These are phyloP conservation scores for Danielozyma ontarioensis DNA, from an alignment of 805 yeast genomes.

Conservation along the genomic window DNA sequence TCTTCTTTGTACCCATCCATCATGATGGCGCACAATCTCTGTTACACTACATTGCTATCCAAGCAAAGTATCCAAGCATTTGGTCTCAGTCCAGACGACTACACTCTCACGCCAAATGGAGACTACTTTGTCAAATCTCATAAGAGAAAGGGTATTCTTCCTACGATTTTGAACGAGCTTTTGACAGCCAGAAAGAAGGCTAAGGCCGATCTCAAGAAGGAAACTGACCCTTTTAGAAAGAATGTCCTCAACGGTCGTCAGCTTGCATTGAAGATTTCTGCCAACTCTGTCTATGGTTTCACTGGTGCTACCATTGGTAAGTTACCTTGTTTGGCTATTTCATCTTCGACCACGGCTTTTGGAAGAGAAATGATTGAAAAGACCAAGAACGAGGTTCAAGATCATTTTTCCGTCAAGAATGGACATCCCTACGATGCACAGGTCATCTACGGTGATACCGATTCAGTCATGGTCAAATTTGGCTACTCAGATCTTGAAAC, in stretches of 20 bases:
- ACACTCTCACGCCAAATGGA: slow-evolving; percentile 84
- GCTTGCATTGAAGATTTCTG: slow-evolving; percentile 91
- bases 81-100: slow-evolving; percentile 65
- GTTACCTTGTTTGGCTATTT: slow-evolving; percentile 92
- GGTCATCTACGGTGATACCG: slow-evolving; percentile 97
- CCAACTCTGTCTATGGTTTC: slow-evolving; percentile 97
- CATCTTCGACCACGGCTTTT: slow-evolving; percentile 91
- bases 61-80: slow-evolving; percentile 63
- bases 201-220: slow-evolving; percentile 82
- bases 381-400: slow-evolving; percentile 83
- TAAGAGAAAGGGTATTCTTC: slow-evolving; percentile 78
- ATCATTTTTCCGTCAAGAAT: slow-evolving; percentile 69
- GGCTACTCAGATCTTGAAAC: slow-evolving; percentile 75
- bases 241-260: slow-evolving; percentile 97
- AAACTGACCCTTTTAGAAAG: slow-evolving; percentile 88
- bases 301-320: slow-evolving; percentile 99
- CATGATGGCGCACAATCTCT: slow-evolving; percentile 98
- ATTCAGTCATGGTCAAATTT: slow-evolving; percentile 98
- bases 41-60: slow-evolving; percentile 85
- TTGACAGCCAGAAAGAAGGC: slow-evolving; percentile 91
- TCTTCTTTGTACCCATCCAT: slow-evolving; percentile 96
- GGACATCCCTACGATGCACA: slow-evolving; percentile 82
- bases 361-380: slow-evolving; percentile 96
- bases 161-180: slow-evolving; percentile 85
- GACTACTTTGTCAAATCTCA: slow-evolving; percentile 77